Evolutionary conservation across 345 rosid species (phyloP).

Genomic region (Citrus australasica): DNA sequence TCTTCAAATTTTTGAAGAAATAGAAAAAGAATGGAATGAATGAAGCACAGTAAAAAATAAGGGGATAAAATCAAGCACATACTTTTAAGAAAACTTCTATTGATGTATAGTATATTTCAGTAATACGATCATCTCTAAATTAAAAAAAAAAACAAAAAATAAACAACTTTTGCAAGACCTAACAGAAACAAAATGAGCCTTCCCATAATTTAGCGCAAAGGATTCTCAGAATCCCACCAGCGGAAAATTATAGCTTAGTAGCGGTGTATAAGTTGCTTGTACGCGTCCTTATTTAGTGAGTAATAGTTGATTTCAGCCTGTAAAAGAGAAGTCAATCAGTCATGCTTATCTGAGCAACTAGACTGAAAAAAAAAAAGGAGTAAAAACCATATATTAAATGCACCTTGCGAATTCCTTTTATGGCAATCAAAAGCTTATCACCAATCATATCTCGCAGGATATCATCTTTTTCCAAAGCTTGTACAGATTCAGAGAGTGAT

Average conservation of each 20-base stretch:
- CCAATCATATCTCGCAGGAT: constrained; percentile 62
- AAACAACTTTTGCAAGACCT: no score
- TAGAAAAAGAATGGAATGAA: no score
- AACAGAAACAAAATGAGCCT: no score
- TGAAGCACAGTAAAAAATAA: no score
- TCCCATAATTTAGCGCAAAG: no score
- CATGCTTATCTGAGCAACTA: neutral
- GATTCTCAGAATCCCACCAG: neutral
- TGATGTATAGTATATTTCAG: no score
- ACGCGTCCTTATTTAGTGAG: constrained; percentile 52
- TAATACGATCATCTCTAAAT: no score
- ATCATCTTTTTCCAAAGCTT: constrained; percentile 58
- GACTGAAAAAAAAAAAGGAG: neutral
- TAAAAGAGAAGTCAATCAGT: neutral
- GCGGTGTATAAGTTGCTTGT: constrained; percentile 80
- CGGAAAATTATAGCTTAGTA: constrained; percentile 31
- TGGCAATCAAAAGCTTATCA: constrained; percentile 63
- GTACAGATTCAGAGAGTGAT: constrained; percentile 67
- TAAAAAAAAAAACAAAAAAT: no score
- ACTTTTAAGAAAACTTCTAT: no score
- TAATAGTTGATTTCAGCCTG: constrained; percentile 73
- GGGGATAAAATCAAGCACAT: no score
- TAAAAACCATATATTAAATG: neutral
- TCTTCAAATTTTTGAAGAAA: no score
- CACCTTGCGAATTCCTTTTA: constrained; percentile 89